Evolutionary conservation across 805 yeast genomes (phyloP).

Genomic region (Wickerhamiella shivajii): DNA sequence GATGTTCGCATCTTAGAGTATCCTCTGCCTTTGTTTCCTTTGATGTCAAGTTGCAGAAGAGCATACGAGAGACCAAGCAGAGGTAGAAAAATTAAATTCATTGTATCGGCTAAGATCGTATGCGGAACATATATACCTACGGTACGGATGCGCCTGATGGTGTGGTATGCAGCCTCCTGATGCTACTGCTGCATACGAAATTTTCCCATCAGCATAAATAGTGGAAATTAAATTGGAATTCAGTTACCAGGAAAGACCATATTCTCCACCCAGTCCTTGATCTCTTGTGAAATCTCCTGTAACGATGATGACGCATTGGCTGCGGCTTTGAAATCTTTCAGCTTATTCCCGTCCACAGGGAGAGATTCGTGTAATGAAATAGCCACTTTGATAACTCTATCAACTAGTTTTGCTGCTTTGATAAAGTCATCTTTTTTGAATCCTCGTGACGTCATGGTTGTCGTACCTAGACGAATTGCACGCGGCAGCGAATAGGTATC

Average conservation of each 20-base stretch:
- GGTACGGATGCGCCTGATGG: no score
- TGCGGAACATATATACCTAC: no score
- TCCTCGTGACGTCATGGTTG: slow-evolving; percentile 98
- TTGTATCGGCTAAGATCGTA: no score
- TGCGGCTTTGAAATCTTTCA: slow-evolving; percentile 86
- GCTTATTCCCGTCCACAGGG: slow-evolving; percentile 84
- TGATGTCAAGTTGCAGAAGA: no score
- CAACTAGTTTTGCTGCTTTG: slow-evolving; percentile 64
- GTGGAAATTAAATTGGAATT: no score
- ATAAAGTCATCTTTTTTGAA: slow-evolving; percentile 74
- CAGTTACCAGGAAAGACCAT: slow-evolving; percentile 13
- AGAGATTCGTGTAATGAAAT: slow-evolving; percentile 57
- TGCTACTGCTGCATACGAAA: no score
- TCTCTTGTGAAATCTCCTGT: slow-evolving; percentile 16
- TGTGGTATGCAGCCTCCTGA: no score
- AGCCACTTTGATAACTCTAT: slow-evolving; percentile 62
- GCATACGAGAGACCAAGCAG: no score
- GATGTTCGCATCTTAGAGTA: no score
- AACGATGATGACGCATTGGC: slow-evolving; percentile 30
- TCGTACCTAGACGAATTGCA: slow-evolving; percentile 94
- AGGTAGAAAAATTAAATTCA: no score
- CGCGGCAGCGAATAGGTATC: slow-evolving; percentile 94
- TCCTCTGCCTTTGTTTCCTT: no score
- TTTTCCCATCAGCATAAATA: no score
- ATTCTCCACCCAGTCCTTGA: slow-evolving; percentile 16